Evolutionary conservation across 192 early-diverging fungal genomes (phyloP).

Genomic region (Linnemannia exigua): DNA sequence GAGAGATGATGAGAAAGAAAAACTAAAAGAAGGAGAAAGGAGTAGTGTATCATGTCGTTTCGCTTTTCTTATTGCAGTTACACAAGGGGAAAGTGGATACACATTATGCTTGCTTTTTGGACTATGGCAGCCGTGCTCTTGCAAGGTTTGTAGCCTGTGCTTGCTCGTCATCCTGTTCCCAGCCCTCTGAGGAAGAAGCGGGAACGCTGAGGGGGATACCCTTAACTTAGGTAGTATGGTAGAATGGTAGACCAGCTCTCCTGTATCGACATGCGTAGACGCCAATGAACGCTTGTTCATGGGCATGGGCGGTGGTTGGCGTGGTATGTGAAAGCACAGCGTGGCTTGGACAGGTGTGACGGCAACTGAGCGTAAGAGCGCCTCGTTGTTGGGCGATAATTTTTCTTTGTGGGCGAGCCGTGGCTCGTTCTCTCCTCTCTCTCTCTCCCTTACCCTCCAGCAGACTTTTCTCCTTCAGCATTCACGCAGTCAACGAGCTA

Average conservation of each 20-base stretch:
- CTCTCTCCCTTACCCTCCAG: not conserved
- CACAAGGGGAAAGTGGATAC: not conserved
- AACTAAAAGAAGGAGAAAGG: not conserved
- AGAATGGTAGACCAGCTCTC: too few relatives aligned
- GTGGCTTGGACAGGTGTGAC: too few relatives aligned
- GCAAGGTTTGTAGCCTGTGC: not conserved
- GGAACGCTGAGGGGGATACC: too few relatives aligned
- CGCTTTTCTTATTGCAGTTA: not conserved
- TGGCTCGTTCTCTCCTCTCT: not conserved
- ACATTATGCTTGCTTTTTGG: not conserved
- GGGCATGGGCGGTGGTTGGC: too few relatives aligned
- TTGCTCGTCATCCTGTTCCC: not conserved
- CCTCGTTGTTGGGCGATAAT: not conserved
- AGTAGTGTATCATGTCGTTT: not conserved
- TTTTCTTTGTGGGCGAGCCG: not conserved
- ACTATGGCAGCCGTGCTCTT: not conserved
- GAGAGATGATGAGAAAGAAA: not conserved
- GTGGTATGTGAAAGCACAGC: too few relatives aligned
- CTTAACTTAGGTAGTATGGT: too few relatives aligned
- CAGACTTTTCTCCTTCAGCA: not conserved
- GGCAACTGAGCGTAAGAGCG: too few relatives aligned
- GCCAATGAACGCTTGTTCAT: too few relatives aligned
- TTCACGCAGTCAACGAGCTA: not conserved
- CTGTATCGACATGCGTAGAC: too few relatives aligned
- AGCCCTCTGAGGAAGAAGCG: too few relatives aligned